Percentiles rank a stretch among this genome's conserved stretches.
Evolutionary conservation across 345 rosid species (phyloP).

Genomic region (Hypericum androsaemum): DNA sequence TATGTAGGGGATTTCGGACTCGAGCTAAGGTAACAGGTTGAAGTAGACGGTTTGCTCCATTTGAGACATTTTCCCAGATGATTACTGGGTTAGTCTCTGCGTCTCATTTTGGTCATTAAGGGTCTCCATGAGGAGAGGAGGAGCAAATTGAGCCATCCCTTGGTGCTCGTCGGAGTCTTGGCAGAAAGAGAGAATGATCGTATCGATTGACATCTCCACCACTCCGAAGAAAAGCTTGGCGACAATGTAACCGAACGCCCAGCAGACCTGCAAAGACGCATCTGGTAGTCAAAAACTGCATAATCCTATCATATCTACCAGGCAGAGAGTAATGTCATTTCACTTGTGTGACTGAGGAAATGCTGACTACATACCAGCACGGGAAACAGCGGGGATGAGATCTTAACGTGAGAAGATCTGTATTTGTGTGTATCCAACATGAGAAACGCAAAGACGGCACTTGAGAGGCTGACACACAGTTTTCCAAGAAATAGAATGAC

Average conservation of each 20-base stretch:
- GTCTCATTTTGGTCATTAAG: constrained; percentile 56
- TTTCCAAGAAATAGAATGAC: constrained; percentile 83
- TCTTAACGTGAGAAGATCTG: constrained; percentile 61
- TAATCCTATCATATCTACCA: too few relatives aligned
- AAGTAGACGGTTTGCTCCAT: too few relatives aligned
- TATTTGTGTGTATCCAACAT: constrained; percentile 88
- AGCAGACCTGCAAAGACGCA: constrained; percentile 53
- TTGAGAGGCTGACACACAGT: constrained; percentile 82
- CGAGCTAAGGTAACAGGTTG: too few relatives aligned
- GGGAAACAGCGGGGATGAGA: constrained; percentile 83
- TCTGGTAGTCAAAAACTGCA: too few relatives aligned
- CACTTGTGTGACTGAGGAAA: neutral
- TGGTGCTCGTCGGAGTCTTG: constrained; percentile 97
- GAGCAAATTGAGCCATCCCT: constrained; percentile 93
- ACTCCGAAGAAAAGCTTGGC: constrained; percentile 91
- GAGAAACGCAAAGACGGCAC: constrained; percentile 78
- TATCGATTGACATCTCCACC: constrained; percentile 94
- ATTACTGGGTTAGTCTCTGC: constrained; percentile 62
- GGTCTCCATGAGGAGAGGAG: constrained; percentile 81
- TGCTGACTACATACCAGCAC: constrained; percentile 53
- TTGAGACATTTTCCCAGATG: too few relatives aligned
- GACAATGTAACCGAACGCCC: constrained; percentile 81
- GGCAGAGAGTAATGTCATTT: too few relatives aligned
- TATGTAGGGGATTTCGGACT: too few relatives aligned
- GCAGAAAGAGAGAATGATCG: constrained; percentile 89